These are phyloP conservation scores for Irpex sp. DNA, from an alignment of 1,284 basidiomycete genomes.

Conservation along the genomic window DNA sequence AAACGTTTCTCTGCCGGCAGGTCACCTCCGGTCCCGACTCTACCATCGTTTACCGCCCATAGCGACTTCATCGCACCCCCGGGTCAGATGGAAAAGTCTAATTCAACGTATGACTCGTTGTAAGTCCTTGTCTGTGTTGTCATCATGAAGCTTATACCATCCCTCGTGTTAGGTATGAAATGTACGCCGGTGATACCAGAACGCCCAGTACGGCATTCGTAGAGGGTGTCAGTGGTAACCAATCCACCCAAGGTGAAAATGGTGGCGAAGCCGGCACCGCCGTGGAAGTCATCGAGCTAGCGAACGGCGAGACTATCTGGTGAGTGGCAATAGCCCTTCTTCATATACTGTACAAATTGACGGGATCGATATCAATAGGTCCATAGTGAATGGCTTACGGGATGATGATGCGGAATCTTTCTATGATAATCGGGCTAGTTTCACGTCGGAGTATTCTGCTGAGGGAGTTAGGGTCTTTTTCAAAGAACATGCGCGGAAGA, in stretches of 20 bases:
- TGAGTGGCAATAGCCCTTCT: conserved; percentile 27
- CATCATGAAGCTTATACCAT: conserved; percentile 13
- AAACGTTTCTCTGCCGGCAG: conserved; percentile 62
- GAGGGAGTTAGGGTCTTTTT: conserved; percentile 66
- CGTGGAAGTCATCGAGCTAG: conserved; percentile 74
- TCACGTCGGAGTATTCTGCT: conserved; percentile 68
- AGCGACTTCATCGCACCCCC: conserved; percentile 41
- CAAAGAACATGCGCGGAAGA: conserved; percentile 67
- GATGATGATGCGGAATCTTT: conserved; percentile 71
- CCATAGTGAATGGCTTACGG: conserved; percentile 77
- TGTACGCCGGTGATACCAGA: conserved; percentile 64
- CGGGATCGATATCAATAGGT: conserved; percentile 41
- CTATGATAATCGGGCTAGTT: conserved; percentile 64
- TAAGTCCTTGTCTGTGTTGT: conserved; percentile 34
- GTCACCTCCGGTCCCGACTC: conserved; percentile 68
- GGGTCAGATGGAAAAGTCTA: conserved; percentile 53
- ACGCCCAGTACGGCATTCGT: conserved; percentile 21
- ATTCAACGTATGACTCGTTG: conserved; percentile 72
- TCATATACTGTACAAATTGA: conserved; percentile 13
- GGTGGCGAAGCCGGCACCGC: conserved; percentile 53
- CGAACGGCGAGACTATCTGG: conserved; percentile 83
- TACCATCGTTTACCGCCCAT: conserved; percentile 51
- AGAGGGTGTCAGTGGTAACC: conserved; percentile 18
- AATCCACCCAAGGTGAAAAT: conserved; percentile 21
- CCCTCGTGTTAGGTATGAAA: conserved; percentile 59